Conservation (phyloP, 257 asterid species). For the Galeopsis tetrahit region DNA sequence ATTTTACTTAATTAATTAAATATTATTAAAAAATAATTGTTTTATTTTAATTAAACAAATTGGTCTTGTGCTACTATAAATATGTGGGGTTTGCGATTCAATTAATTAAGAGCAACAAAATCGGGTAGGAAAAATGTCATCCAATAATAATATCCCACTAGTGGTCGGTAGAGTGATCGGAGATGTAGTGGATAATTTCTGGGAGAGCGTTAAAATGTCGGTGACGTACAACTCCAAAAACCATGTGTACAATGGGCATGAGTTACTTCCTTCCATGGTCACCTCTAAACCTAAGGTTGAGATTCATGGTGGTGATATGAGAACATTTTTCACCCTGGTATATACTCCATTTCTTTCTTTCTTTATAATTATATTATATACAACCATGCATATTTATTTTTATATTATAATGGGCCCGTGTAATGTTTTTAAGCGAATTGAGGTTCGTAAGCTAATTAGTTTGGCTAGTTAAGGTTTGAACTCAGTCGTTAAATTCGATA, state of each 20-base stretch:
- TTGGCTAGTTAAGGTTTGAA: too few relatives aligned
- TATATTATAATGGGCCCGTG: too few relatives aligned
- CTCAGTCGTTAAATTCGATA: too few relatives aligned
- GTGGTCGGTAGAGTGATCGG: constrained; percentile 77
- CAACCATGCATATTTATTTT: too few relatives aligned
- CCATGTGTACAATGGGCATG: constrained; percentile 81
- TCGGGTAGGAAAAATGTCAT: constrained; percentile 25
- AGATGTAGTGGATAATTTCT: constrained; percentile 74
- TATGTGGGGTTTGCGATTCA: constrained; percentile 37
- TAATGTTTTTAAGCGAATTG: too few relatives aligned
- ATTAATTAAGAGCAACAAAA: constrained; percentile 35
- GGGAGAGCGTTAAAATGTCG: constrained; percentile 55
- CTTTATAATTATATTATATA: too few relatives aligned
- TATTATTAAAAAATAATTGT: constrained; percentile 26
- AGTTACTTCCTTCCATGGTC: constrained; percentile 69
- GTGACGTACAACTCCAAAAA: constrained; percentile 67
- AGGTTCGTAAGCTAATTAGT: too few relatives aligned
- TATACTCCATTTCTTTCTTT: background rate
- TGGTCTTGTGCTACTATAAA: constrained; percentile 50
- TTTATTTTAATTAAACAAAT: constrained; percentile 8
- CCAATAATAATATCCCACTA: constrained; percentile 46
- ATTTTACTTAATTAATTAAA: background rate
- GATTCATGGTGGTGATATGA: constrained; percentile 78
- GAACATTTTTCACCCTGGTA: constrained; percentile 88
- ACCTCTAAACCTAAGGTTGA: constrained; percentile 70